These are phyloP conservation scores for Rhododendron henanense DNA, from an alignment of 148 eudicot species.

Conservation along the genomic window DNA sequence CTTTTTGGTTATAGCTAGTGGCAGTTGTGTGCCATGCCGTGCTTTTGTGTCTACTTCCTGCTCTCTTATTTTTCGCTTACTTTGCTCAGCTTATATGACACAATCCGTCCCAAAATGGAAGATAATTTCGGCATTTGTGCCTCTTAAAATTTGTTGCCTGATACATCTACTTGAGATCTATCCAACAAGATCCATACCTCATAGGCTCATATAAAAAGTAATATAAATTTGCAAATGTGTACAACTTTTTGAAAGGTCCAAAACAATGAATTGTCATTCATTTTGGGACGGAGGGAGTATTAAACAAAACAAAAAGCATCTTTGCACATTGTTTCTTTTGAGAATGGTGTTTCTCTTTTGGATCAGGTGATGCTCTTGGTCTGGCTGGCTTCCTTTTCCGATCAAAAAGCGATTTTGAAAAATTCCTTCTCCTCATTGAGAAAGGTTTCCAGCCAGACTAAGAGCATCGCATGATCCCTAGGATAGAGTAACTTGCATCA, in stretches of 20 bases:
- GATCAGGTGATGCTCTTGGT: neutral
- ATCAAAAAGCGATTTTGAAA: neutral
- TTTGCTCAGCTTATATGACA: neutral
- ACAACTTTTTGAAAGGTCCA: neutral
- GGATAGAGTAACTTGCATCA: neutral
- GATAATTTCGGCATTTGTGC: no score
- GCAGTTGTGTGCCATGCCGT: neutral
- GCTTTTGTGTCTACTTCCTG: neutral
- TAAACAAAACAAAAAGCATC: neutral
- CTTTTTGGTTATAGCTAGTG: neutral
- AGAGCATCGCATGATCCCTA: neutral
- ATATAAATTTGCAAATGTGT: neutral
- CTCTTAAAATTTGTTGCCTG: neutral
- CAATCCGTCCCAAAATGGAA: neutral
- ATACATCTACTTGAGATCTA: neutral
- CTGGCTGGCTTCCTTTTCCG: neutral
- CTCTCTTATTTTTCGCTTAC: neutral
- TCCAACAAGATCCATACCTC: neutral
- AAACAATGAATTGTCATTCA: neutral
- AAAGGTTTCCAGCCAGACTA: neutral
- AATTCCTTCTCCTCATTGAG: conserved; percentile 1
- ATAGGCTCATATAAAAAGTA: neutral
- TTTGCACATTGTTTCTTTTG: neutral
- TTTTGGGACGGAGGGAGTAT: neutral
- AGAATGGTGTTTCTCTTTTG: neutral